phyloP scores from a whole-genome alignment of 1,139 yeast species.

The Suzukiozyma palmioleophila region DNA sequence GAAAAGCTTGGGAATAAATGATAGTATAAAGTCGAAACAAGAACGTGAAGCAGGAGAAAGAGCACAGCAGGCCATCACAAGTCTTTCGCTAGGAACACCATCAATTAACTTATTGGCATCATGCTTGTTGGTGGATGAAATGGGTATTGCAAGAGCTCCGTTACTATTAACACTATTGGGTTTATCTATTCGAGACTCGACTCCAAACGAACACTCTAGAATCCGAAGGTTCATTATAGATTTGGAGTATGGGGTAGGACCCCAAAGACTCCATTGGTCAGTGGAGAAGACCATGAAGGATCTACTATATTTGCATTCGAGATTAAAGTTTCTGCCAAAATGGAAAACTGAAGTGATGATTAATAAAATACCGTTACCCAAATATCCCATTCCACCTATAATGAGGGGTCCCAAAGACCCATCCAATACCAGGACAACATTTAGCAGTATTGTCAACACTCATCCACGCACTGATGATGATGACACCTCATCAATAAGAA shows the following conservation, averaged over 20 bases:
- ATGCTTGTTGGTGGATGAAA: slow-evolving; percentile 71
- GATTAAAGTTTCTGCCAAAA: slow-evolving; percentile 48
- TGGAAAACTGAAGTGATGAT: slow-evolving; percentile 34
- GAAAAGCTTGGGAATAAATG: slow-evolving; percentile 16
- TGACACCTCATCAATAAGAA: slow-evolving; percentile 3
- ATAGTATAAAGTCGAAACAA: slow-evolving; percentile 16
- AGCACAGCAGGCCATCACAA: slow-evolving; percentile 61
- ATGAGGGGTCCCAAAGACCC: slow-evolving; percentile 10
- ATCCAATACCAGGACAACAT: slow-evolving; percentile 2
- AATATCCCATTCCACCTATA: slow-evolving; percentile 28
- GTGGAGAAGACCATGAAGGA: slow-evolving; percentile 72
- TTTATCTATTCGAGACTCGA: slow-evolving; percentile 53
- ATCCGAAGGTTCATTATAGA: slow-evolving; percentile 61
- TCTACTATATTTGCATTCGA: slow-evolving; percentile 61
- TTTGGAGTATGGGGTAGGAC: slow-evolving; percentile 87
- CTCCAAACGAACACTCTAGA: slow-evolving; percentile 37
- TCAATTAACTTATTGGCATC: slow-evolving; percentile 76
- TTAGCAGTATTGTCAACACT: not conserved
- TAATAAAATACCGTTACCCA: slow-evolving; percentile 25
- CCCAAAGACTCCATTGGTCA: slow-evolving; percentile 75
- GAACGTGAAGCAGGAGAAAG: slow-evolving; percentile 39
- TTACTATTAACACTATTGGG: slow-evolving; percentile 70
- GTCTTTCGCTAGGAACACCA: slow-evolving; percentile 72
- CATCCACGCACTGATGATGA: slow-evolving; percentile 5
- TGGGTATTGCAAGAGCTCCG: slow-evolving; percentile 77